Percentiles rank a stretch among this genome's conserved stretches.
These are phyloP conservation scores for Dipteronia dyeriana DNA, from an alignment of 345 rosid species.

Conservation along the genomic window DNA sequence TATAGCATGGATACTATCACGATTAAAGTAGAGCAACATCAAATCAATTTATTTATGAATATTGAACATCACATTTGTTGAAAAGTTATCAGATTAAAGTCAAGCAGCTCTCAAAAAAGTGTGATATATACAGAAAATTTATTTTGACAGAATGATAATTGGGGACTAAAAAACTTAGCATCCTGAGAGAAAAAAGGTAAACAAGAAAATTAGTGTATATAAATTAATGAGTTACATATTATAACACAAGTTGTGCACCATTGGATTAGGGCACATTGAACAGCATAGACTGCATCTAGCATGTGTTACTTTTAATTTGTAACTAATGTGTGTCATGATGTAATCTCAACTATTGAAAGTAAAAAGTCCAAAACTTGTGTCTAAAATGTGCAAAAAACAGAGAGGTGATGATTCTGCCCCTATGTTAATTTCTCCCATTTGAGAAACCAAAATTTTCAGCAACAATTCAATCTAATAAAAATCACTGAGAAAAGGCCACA, in stretches of 20 bases:
- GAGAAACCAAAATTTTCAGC: neutral
- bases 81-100: neutral
- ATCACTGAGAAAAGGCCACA: neutral
- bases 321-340: neutral
- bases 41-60: neutral
- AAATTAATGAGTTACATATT: neutral
- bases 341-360: neutral
- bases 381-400: neutral
- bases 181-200: neutral
- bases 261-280: neutral
- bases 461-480: slow-evolving; percentile 3
- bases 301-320: too few species aligned
- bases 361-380: too few species aligned
- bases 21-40: neutral
- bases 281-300: neutral
- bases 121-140: neutral
- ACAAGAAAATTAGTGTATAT: neutral
- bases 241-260: neutral
- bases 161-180: neutral
- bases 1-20: neutral
- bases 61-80: neutral
- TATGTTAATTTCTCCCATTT: neutral
- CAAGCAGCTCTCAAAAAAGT: neutral
- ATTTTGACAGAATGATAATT: neutral
- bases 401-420: neutral